phyloP scores from a whole-genome alignment of 139 green algal genomes.

The Yamagishiella unicocca region DNA sequence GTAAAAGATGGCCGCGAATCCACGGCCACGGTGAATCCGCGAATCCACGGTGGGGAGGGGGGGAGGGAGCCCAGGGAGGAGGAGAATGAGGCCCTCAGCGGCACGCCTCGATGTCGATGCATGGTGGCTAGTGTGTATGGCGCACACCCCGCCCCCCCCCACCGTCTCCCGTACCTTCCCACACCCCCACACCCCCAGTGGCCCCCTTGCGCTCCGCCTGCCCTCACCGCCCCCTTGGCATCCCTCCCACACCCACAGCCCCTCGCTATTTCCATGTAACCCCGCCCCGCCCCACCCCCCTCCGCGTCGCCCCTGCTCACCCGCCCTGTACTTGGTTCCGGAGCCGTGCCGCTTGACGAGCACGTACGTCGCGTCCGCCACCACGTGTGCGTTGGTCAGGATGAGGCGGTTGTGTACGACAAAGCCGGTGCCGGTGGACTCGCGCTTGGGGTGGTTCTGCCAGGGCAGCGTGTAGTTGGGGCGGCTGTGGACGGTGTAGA shows the following conservation, averaged over 20 bases:
- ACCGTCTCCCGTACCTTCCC: neutral
- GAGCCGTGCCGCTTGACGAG: slow-evolving; percentile 78
- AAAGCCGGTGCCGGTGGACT: slow-evolving; percentile 76
- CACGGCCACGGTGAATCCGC: neutral
- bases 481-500: slow-evolving; percentile 74
- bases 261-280: neutral
- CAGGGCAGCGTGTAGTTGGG: slow-evolving; percentile 82
- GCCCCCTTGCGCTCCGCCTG: neutral
- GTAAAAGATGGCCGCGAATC: neutral
- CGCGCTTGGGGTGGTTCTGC: slow-evolving; percentile 84
- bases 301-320: slow-evolving; percentile 18
- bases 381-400: slow-evolving; percentile 85
- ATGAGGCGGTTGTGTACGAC: slow-evolving; percentile 76
- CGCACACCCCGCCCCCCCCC: too few relatives aligned
- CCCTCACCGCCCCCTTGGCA: neutral
- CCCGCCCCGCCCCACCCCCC: too few relatives aligned
- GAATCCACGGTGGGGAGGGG: neutral
- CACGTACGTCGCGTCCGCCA: slow-evolving; percentile 80
- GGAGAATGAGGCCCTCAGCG: too few relatives aligned
- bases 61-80: neutral
- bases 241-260: neutral
- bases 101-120: too few relatives aligned
- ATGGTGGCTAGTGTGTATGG: too few relatives aligned
- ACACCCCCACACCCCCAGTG: neutral
- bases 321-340: slow-evolving; percentile 65